Conservation (phyloP, 2,329 filamentous ascomycete species). For the Neurospora sp. region DNA sequence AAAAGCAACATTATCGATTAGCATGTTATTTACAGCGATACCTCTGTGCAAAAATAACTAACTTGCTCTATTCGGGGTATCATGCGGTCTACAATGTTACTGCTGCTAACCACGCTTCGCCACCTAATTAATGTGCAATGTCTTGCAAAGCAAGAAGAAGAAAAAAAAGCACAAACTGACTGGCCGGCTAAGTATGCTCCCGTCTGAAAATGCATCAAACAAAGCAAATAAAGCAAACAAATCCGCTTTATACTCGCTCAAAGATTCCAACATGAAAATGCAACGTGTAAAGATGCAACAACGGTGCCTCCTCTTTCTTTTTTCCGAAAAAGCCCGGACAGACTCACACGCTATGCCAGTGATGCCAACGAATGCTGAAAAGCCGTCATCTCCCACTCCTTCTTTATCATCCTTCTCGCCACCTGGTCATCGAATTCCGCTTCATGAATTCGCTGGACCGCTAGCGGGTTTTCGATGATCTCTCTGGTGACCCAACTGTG, state of each 20-base stretch:
- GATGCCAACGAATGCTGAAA: background rate
- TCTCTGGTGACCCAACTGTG: too few relatives aligned
- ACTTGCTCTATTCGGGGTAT: background rate
- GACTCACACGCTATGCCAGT: background rate
- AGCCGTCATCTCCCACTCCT: background rate
- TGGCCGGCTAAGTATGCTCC: background rate
- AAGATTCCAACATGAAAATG: background rate
- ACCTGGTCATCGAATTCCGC: background rate
- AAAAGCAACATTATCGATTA: background rate
- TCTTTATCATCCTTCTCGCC: background rate
- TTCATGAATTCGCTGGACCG: background rate
- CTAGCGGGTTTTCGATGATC: too few relatives aligned
- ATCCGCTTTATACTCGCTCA: background rate
- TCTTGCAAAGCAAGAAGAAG: background rate
- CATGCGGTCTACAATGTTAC: background rate
- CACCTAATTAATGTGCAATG: background rate
- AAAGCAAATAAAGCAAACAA: background rate
- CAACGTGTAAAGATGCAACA: background rate
- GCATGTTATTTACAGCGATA: background rate
- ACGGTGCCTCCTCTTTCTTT: background rate
- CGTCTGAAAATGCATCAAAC: background rate
- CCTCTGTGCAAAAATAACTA: background rate
- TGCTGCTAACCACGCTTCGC: background rate
- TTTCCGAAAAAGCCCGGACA: background rate
- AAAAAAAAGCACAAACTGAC: background rate